Base-by-base conservation (phyloP, 1,139 yeast species). In the Lodderomyces elongisporus region DNA sequence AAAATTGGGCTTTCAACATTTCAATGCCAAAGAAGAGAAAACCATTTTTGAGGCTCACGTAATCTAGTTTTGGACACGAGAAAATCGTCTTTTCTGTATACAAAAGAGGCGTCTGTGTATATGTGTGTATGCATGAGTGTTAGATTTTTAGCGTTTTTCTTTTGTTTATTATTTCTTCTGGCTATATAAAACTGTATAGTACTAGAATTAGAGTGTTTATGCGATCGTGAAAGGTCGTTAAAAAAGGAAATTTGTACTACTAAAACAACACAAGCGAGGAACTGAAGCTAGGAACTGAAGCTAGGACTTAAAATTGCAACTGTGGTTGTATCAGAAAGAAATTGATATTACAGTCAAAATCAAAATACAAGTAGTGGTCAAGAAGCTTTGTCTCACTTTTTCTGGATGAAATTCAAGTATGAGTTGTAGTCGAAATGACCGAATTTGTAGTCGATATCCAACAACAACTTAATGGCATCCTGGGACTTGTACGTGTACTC, bases 371-470 rank as follows among this genome's bases (percentile, higher is more conserved):
- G n/a, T n/a, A n/a, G n/a, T n/a, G n/a, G n/a, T n/a, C n/a, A n/a
- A n/a, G n/a, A n/a, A n/a, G n/a, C n/a, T 14, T 14, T 18, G 13
- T 25, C 27, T 22, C 20, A 39, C 27, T 43, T 45, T 32, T 59
- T 60, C 39, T 62, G 62, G 40, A 73, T 66, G 46, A 69, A 77
- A 48, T 66, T 66, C 42, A 60, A 52, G 52, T 78, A 77, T 30
- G 77, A 69, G 32, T 60, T 59, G 45, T 64, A 63, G 49, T 74
- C 67, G 56, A 78, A 77, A 49, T 66, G 66, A 28, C 78, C 74
- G 49, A 78, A 77, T 52, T 74, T 77, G 53, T 74, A 74, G 51
- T 77, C 83, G 45, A 77, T 61, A 49, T 77, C 84, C 46, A 76
- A 70, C 47, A 78, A 74, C 40, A 76, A 66, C 52, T 74, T 77